phyloP scores from a whole-genome alignment of 306 rosid species.

The Purshia tridentata region DNA sequence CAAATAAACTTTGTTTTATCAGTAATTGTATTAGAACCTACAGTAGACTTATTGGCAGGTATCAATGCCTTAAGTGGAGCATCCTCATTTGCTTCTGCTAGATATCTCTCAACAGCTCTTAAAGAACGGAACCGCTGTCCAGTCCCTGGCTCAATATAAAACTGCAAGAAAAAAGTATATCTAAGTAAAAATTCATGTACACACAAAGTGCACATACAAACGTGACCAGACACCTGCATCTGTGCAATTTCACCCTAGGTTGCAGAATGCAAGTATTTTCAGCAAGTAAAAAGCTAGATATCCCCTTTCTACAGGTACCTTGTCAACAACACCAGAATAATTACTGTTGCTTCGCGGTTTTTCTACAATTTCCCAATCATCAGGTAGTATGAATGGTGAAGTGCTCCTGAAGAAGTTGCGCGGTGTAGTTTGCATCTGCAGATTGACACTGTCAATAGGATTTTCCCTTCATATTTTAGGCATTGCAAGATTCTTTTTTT shows the following conservation, averaged over 20 bases:
- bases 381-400: conserved; percentile 35
- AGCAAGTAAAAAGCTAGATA: conserved; percentile 5
- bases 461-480: neutral
- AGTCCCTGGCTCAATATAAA: conserved; percentile 38
- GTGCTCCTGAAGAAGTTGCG: neutral
- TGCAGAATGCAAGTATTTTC: neutral
- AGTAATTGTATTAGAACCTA: conserved; percentile 12
- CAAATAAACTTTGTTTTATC: conserved; percentile 14
- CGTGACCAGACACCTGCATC: neutral
- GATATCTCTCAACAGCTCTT: conserved; percentile 42
- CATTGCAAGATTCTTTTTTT: neutral
- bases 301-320: conserved; percentile 29
- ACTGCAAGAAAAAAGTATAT: conserved; percentile 35
- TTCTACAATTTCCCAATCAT: conserved; percentile 41
- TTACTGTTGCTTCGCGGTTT: conserved; percentile 20
- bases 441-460: conserved; percentile 12
- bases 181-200: neutral
- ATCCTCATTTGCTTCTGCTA: conserved; percentile 28
- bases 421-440: conserved; percentile 28
- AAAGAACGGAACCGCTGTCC: conserved; percentile 39
- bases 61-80: conserved; percentile 37
- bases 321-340: conserved; percentile 19
- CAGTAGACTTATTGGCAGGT: conserved; percentile 16
- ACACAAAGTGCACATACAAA: neutral
- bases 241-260: neutral